Evolutionary conservation across 2,329 filamentous ascomycete species (phyloP).

Genomic region (Alternaria gansuensis): DNA sequence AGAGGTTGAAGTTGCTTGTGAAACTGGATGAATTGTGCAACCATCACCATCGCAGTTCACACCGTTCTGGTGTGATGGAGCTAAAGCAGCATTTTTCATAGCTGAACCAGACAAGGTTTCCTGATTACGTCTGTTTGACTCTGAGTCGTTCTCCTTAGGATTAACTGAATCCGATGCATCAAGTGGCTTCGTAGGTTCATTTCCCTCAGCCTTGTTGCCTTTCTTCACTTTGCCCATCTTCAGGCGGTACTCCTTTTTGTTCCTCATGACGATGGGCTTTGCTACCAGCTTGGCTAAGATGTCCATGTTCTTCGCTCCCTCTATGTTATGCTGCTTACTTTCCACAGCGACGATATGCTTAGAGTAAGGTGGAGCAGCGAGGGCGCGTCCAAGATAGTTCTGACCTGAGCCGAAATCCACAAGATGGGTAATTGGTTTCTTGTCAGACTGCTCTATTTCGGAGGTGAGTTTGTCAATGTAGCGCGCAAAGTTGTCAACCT

Average conservation of each 20-base stretch:
- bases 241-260: conserved; percentile 79
- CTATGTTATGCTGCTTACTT: conserved; percentile 84
- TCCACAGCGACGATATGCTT: conserved; percentile 91
- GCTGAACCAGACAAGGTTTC: background rate
- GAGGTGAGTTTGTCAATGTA: conserved; percentile 76
- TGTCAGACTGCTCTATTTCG: conserved; percentile 55
- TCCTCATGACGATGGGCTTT: conserved; percentile 76
- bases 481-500: conserved; percentile 88
- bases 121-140: background rate
- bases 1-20: background rate
- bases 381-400: conserved; percentile 89
- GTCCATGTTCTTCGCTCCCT: conserved; percentile 84
- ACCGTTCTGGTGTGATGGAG: conserved; percentile 11
- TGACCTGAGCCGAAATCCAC: conserved; percentile 97
- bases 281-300: conserved; percentile 79
- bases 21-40: conserved; percentile 8
- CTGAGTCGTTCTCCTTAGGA: background rate
- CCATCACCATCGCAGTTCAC: conserved; percentile 21
- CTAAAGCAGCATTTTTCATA: background rate
- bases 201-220: conserved; percentile 44
- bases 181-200: conserved; percentile 18
- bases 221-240: conserved; percentile 55
- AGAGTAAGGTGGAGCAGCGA: conserved; percentile 87
- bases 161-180: background rate
- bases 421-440: conserved; percentile 75